phyloP scores from a whole-genome alignment of 345 rosid species.

The Raphanus sativus region DNA sequence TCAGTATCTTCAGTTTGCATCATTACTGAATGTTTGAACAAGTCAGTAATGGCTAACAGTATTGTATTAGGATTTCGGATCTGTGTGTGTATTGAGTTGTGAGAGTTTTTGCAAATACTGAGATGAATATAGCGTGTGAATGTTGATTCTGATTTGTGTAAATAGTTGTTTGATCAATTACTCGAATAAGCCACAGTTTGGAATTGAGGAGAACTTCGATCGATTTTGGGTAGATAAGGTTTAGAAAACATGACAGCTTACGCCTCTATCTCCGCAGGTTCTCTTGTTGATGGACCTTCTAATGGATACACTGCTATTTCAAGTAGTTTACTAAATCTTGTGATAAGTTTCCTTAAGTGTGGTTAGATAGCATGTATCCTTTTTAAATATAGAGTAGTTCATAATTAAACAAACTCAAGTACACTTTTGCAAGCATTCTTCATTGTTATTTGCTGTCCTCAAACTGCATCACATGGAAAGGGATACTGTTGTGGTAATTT shows the following conservation, averaged over 20 bases:
- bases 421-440: neutral
- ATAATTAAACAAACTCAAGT: neutral
- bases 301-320: neutral
- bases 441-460: neutral
- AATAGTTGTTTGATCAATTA: neutral
- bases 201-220: neutral
- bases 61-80: neutral
- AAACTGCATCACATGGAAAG: neutral
- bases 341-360: constrained; percentile 2
- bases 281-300: neutral
- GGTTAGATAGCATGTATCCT: neutral
- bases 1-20: neutral
- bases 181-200: neutral
- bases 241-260: constrained; percentile 1
- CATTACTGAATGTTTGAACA: constrained; percentile 3
- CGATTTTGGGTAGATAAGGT: neutral
- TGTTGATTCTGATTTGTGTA: neutral
- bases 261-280: neutral
- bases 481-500: neutral
- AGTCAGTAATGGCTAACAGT: neutral
- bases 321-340: neutral
- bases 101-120: neutral
- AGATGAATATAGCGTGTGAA: constrained; percentile 1
- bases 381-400: too few relatives aligned
- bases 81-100: constrained; percentile 7